Percentiles rank a stretch among this genome's conserved stretches.
phyloP scores from a whole-genome alignment of 2,329 filamentous ascomycete species.

The Hypoxylon sp. region DNA sequence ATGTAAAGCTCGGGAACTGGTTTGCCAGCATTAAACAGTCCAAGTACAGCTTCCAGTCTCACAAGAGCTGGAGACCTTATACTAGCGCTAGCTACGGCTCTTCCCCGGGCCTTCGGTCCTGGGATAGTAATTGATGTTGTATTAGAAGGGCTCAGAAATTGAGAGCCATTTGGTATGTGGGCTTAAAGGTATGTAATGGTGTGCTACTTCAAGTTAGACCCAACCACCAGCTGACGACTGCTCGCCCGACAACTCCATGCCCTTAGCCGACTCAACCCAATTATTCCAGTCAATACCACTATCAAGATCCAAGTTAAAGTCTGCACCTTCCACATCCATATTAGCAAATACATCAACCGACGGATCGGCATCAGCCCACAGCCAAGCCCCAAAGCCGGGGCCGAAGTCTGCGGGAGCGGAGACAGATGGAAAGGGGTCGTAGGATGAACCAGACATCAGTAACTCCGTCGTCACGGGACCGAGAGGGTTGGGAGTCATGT shows the following conservation, averaged over 20 bases:
- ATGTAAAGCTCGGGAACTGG: not conserved
- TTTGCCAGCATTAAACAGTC: not conserved
- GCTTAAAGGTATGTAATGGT: too few species aligned
- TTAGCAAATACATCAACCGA: constrained; percentile 46
- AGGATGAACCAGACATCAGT: not conserved
- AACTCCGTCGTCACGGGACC: not conserved
- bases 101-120: too few species aligned
- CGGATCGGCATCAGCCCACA: constrained; percentile 53
- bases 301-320: constrained; percentile 52
- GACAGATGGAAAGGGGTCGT: constrained; percentile 10
- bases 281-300: constrained; percentile 54
- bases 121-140: too few species aligned
- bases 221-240: constrained; percentile 6
- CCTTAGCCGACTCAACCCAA: constrained; percentile 54
- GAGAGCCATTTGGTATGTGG: too few species aligned
- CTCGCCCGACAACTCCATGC: constrained; percentile 46
- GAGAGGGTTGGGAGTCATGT: not conserved
- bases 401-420: constrained; percentile 3
- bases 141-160: too few species aligned
- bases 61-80: too few species aligned
- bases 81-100: too few species aligned
- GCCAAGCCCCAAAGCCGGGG: constrained; percentile 50
- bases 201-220: too few species aligned
- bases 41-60: too few species aligned
- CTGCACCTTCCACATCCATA: constrained; percentile 33